phyloP scores from a whole-genome alignment of 139 green algal species.

The Chlorella sp. region DNA sequence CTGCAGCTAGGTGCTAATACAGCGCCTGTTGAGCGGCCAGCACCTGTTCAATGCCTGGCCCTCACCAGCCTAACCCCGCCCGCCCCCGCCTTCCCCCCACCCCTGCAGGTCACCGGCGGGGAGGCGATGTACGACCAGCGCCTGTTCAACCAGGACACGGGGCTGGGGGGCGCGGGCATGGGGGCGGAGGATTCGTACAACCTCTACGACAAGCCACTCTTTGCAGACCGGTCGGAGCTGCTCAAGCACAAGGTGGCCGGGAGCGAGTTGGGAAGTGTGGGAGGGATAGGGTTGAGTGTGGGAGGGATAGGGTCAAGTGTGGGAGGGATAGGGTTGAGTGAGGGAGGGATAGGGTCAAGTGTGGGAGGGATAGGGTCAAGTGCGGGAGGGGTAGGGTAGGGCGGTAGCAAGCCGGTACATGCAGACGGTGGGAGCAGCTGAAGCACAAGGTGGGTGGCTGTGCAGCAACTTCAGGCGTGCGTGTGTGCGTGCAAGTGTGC shows the following conservation, averaged over 20 bases:
- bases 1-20: too few relatives aligned
- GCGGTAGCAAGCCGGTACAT: too few relatives aligned
- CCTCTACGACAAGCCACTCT: constrained; percentile 97
- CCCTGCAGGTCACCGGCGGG: constrained; percentile 53
- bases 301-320: neutral
- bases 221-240: constrained; percentile 80
- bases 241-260: constrained; percentile 61
- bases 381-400: too few relatives aligned
- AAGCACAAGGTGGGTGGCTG: neutral
- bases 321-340: neutral
- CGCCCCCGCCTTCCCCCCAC: neutral
- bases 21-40: too few relatives aligned
- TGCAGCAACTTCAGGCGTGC: too few relatives aligned
- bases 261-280: neutral
- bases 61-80: too few relatives aligned
- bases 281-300: constrained; percentile 41
- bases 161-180: constrained; percentile 78
- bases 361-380: neutral
- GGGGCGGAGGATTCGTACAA: constrained; percentile 92
- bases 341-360: too few relatives aligned
- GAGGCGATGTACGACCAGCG: constrained; percentile 97
- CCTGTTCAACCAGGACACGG: constrained; percentile 97
- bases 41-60: neutral
- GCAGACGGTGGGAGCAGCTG: too few relatives aligned
- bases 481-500: too few relatives aligned